A percentile compares a stretch with the other conserved stretches of the same genome.
Evolutionary conservation across 805 yeast genomes (phyloP).

Genomic region (Zygosaccharomyces rouxii): DNA sequence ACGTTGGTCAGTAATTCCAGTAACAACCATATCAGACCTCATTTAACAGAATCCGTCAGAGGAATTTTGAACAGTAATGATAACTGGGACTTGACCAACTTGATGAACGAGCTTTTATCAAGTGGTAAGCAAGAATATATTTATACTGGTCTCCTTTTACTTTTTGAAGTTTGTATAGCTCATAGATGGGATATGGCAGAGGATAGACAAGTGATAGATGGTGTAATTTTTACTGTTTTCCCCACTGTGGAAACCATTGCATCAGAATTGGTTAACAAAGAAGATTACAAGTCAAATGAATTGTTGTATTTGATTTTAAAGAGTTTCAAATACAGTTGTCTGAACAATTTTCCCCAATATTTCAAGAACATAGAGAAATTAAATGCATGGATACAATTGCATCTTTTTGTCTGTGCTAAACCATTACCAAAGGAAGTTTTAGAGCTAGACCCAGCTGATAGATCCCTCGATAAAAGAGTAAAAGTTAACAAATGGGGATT

Average conservation of each 20-base stretch:
- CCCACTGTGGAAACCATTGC: conserved; percentile 57
- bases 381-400: conserved; percentile 62
- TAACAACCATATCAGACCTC: conserved; percentile 46
- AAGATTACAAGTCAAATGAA: conserved; percentile 38
- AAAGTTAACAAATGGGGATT: conserved; percentile 88
- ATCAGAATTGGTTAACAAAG: conserved; percentile 32
- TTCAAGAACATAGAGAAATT: conserved; percentile 38
- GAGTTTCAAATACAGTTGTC: conserved; percentile 58
- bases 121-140: conserved; percentile 39
- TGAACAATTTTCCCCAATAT: conserved; percentile 54
- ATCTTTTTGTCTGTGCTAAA: conserved; percentile 54
- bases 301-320: conserved; percentile 61
- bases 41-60: conserved; percentile 53
- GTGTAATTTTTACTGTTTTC: conserved; percentile 45
- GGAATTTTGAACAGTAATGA: conserved; percentile 46
- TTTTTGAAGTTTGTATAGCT: conserved; percentile 51
- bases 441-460: conserved; percentile 46
- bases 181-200: conserved; percentile 54
- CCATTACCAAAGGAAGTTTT: conserved; percentile 49
- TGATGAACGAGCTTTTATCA: conserved; percentile 35
- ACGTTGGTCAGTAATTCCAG: conserved; percentile 44
- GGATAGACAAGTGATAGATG: conserved; percentile 45
- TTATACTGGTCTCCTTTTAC: conserved; percentile 52
- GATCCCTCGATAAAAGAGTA: conserved; percentile 46
- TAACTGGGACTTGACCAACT: conserved; percentile 36